Base-by-base conservation (phyloP, 257 asterid genomes). In the Solanum megistacrolobum region DNA sequence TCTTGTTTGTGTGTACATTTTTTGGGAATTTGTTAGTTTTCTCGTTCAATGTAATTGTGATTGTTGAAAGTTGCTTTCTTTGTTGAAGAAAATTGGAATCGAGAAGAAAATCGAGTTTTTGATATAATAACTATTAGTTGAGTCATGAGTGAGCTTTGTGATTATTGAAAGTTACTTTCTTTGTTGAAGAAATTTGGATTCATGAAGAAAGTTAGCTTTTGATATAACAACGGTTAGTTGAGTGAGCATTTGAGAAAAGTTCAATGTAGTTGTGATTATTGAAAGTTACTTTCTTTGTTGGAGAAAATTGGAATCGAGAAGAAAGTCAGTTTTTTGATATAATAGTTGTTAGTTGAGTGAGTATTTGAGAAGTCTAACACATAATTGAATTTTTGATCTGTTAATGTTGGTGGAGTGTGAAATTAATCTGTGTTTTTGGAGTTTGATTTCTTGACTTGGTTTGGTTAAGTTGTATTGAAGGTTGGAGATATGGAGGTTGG, bases 401-500 rank as follows among this genome's bases (percentile, higher is more conserved):
- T 9, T 41, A 25, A 27, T n/a, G 29, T 72, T 83, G 52, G 31
- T 73, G 58, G 36, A 86, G 41, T 29, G 27, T 83, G 43, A 25
- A 62, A 48, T 14, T 87, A 60, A 6, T 86, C 43, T 75, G 18
- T 18, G 55, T 84, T 48, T 69, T 48, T 69, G 41, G 69, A 65
- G 58, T 74, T 83, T 68, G 11, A 36, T 35, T 35, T 32, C 48
- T 60, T 65, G 32, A 27, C 78, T 83, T 87, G 86, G 52, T 69
- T 72, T 62, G 1, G 31, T 60, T 14, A 5, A 36, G 27, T 84
- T 62, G 25, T 10, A 52, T 36, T 13, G 34, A 65, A 13, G 62
- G 83, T 86, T 89, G 27, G 83, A 68, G 55, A 65, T 78, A 48
- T 36, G 87, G 91, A 52, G 46, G 18, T 36, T 31, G 75, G 83